Conservation (phyloP, 768 basidiomycete genomes). For the Auriscalpium orientale region DNA sequence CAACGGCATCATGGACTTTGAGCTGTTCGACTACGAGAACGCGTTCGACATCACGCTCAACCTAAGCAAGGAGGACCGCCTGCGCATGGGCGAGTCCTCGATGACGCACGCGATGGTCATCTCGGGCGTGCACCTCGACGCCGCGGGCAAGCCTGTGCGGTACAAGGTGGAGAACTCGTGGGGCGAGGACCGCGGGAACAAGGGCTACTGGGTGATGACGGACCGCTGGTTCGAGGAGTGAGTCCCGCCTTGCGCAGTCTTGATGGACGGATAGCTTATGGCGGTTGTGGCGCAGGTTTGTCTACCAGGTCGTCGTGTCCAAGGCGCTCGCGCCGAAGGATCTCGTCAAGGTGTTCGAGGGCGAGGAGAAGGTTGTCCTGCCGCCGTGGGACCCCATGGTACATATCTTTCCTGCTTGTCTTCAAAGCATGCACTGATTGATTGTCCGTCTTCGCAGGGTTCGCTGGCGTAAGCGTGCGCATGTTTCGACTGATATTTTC, state of each 20-base stretch:
- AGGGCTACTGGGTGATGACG: conserved; percentile 91
- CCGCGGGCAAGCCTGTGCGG: conserved; percentile 65
- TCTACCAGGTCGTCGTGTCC: conserved; percentile 91
- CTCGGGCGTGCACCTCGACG: conserved; percentile 83
- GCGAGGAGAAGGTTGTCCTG: conserved; percentile 55
- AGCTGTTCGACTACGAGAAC: conserved; percentile 76
- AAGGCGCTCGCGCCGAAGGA: conserved; percentile 73
- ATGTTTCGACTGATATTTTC: too few species aligned
- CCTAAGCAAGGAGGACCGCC: conserved; percentile 78
- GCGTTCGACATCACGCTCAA: conserved; percentile 79
- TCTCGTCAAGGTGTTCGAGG: conserved; percentile 74
- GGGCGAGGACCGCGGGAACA: conserved; percentile 69
- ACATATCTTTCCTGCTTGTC: not conserved
- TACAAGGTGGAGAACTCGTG: conserved; percentile 98
- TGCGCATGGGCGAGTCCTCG: conserved; percentile 73
- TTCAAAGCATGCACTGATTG: too few species aligned
- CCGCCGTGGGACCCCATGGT: conserved; percentile 93
- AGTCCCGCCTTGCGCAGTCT: conserved; percentile 21
- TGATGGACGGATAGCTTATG: not conserved
- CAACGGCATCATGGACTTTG: conserved; percentile 81
- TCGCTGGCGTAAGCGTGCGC: too few species aligned
- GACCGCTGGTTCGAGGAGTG: conserved; percentile 89
- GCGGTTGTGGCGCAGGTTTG: conserved; percentile 42
- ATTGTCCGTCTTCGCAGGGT: too few species aligned
- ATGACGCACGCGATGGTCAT: conserved; percentile 99